Evolutionary conservation across 257 asterid species (phyloP).

Genomic region (Phtheirospermum japonicum): DNA sequence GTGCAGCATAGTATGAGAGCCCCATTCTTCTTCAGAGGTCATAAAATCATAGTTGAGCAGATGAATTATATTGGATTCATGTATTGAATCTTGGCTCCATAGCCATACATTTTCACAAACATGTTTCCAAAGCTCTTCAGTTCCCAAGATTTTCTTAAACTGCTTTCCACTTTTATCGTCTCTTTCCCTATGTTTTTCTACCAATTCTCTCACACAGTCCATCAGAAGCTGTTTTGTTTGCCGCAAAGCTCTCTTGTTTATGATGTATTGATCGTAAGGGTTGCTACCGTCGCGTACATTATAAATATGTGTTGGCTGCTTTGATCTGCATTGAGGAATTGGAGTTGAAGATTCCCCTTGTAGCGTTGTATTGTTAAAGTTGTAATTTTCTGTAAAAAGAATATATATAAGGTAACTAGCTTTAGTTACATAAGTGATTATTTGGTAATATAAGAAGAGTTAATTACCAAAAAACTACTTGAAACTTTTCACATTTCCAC

Average conservation of each 20-base stretch:
- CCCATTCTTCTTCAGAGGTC: slow-evolving; percentile 45
- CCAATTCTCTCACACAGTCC: slow-evolving; percentile 60
- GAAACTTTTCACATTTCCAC: too few relatives aligned
- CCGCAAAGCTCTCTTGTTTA: slow-evolving; percentile 58
- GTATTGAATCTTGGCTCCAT: slow-evolving; percentile 65
- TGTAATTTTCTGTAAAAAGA: slow-evolving; percentile 27
- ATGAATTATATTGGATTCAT: slow-evolving; percentile 39
- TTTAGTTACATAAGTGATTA: too few relatives aligned
- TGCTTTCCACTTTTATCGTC: slow-evolving; percentile 24
- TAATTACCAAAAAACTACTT: too few relatives aligned
- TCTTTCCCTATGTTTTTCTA: slow-evolving; percentile 40
- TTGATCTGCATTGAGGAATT: slow-evolving; percentile 27
- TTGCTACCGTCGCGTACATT: not conserved
- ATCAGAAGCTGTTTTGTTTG: slow-evolving; percentile 52
- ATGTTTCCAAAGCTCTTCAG: slow-evolving; percentile 64
- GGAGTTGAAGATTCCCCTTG: slow-evolving; percentile 33
- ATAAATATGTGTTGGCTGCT: slow-evolving; percentile 22
- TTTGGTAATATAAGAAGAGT: too few relatives aligned
- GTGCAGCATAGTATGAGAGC: slow-evolving; percentile 25
- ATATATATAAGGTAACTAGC: too few relatives aligned
- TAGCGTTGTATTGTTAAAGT: slow-evolving; percentile 18
- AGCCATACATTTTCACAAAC: slow-evolving; percentile 56
- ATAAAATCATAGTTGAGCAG: slow-evolving; percentile 36
- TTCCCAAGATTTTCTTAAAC: slow-evolving; percentile 46
- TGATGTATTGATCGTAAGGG: slow-evolving; percentile 36